Conservation (phyloP, 257 asterid genomes). For the Rehmannia glutinosa region DNA sequence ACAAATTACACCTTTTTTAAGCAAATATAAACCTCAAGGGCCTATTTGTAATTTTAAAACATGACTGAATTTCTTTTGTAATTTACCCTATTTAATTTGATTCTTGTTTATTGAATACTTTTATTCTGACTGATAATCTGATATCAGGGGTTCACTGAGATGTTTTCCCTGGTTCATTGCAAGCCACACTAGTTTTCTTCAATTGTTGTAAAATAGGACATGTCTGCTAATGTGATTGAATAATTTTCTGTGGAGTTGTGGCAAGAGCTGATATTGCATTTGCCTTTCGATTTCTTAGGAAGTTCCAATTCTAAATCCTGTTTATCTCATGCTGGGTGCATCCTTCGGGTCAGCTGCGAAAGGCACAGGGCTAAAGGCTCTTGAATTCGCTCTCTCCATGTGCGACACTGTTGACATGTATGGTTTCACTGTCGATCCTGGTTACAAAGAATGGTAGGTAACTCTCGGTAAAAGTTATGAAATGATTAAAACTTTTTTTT, state of each 20-base stretch:
- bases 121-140: not conserved
- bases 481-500: not conserved
- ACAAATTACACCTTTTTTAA: too few relatives aligned
- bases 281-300: slow-evolving; percentile 26
- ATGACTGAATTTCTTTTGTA: not conserved
- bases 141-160: too few relatives aligned
- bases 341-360: slow-evolving; percentile 72
- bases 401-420: slow-evolving; percentile 95
- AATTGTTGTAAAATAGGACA: not conserved
- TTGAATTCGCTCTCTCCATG: slow-evolving; percentile 95
- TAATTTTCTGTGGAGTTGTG: not conserved
- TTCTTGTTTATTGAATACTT: not conserved
- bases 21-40: not conserved
- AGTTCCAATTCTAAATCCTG: slow-evolving; percentile 39
- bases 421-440: slow-evolving; percentile 99
- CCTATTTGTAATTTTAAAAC: not conserved
- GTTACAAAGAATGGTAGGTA: slow-evolving; percentile 72
- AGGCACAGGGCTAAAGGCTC: slow-evolving; percentile 99
- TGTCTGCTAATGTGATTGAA: not conserved
- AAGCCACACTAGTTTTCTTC: not conserved
- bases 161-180: not conserved
- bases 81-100: slow-evolving; percentile 12
- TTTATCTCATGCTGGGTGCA: slow-evolving; percentile 48
- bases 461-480: not conserved
- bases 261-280: not conserved